Conservation (phyloP, 2,329 filamentous ascomycete species). For the Dryadomyces quercus-mongolicae region DNA sequence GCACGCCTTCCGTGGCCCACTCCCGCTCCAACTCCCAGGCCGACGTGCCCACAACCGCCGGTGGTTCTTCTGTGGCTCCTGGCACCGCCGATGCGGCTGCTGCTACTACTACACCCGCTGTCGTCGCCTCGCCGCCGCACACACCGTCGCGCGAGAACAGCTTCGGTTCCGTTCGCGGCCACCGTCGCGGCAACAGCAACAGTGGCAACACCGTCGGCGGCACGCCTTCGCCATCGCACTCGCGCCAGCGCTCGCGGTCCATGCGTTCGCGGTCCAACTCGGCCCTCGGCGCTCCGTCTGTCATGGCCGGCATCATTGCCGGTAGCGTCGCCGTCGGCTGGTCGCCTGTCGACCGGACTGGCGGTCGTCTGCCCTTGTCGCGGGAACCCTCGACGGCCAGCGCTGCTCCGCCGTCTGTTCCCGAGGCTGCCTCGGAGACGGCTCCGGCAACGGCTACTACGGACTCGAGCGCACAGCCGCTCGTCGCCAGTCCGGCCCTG, state of each 20-base stretch:
- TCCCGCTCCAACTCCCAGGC: constrained; percentile 43
- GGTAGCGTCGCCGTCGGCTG: constrained; percentile 65
- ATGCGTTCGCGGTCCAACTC: constrained; percentile 52
- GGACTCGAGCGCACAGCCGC: background rate
- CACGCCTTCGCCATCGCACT: constrained; percentile 35
- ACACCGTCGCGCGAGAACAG: constrained; percentile 51
- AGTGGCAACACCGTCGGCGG: background rate
- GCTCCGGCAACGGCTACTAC: background rate
- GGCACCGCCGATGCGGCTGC: background rate
- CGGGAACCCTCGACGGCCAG: background rate
- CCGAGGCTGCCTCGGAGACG: background rate
- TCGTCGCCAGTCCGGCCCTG: background rate
- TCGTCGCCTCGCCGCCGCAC: constrained; percentile 29
- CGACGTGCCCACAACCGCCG: background rate
- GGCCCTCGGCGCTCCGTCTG: constrained; percentile 59
- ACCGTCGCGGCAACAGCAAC: background rate
- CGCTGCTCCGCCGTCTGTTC: background rate
- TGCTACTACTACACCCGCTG: too few species aligned
- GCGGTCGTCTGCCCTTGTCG: constrained; percentile 10
- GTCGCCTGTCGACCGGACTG: constrained; percentile 52
- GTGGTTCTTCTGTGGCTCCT: background rate
- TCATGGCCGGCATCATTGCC: constrained; percentile 75
- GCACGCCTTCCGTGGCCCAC: constrained; percentile 50
- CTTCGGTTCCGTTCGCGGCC: constrained; percentile 20
- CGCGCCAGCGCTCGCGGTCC: constrained; percentile 48